A percentile compares a stretch with the other conserved stretches of the same genome.
phyloP scores from a whole-genome alignment of 139 green algal species.

The Diplosphaera chodatii region DNA sequence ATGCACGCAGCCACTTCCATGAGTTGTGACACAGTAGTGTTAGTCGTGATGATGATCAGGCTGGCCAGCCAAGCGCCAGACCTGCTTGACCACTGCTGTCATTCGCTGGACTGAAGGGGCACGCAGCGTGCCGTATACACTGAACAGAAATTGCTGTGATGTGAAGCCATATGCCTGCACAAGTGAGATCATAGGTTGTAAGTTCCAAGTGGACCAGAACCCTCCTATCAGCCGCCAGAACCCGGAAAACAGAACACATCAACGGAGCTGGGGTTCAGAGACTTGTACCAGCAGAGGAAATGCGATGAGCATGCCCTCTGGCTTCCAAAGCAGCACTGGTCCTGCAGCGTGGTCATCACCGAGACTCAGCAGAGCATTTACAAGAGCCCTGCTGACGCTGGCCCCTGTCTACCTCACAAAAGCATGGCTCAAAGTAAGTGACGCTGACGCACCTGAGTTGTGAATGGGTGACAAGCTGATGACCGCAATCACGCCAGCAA shows the following conservation, averaged over 20 bases:
- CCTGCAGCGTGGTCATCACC: neutral
- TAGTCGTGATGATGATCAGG: neutral
- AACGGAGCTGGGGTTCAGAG: neutral
- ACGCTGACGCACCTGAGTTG: neutral
- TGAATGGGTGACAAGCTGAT: constrained; percentile 18
- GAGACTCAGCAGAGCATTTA: neutral
- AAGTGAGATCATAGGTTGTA: too few relatives aligned
- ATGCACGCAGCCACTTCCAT: too few relatives aligned
- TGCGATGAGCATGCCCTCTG: constrained; percentile 58
- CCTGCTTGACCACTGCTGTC: constrained; percentile 34
- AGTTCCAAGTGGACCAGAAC: too few relatives aligned
- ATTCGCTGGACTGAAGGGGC: constrained; percentile 34
- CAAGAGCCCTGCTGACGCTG: neutral
- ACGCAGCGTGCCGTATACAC: constrained; percentile 49
- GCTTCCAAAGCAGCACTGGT: constrained; percentile 32
- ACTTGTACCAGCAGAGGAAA: constrained; percentile 72
- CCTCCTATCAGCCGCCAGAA: too few relatives aligned
- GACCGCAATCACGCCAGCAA: constrained; percentile 47
- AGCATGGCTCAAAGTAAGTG: neutral
- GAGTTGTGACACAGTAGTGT: too few relatives aligned
- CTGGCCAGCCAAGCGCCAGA: constrained; percentile 3
- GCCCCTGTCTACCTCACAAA: neutral
- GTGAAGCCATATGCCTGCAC: constrained; percentile 65
- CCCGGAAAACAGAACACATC: neutral
- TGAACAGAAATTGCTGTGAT: constrained; percentile 67